These are phyloP conservation scores for Cicer pinnatifidum DNA, from an alignment of 306 rosid genomes.

Conservation along the genomic window DNA sequence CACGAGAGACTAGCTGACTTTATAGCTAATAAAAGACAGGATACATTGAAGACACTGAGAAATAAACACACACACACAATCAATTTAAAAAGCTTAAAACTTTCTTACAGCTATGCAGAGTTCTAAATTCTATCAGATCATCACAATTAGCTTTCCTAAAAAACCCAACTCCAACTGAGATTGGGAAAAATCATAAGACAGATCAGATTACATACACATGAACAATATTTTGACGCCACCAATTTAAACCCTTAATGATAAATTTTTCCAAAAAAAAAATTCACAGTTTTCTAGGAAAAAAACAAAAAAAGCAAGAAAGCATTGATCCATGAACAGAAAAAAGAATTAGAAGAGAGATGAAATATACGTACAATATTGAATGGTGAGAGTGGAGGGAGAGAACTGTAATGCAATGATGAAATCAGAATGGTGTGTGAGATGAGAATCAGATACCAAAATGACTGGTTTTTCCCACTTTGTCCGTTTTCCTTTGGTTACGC, in stretches of 20 bases:
- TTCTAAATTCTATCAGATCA: slow-evolving; percentile 31
- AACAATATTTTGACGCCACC: neutral
- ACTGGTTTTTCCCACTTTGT: neutral
- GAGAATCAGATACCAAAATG: neutral
- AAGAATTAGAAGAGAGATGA: slow-evolving; percentile 5
- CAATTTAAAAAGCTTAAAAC: slow-evolving; percentile 14
- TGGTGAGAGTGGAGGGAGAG: slow-evolving; percentile 27
- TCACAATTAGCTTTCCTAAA: slow-evolving; percentile 4
- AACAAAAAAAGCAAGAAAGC: neutral
- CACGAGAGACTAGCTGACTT: neutral
- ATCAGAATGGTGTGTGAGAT: slow-evolving; percentile 6
- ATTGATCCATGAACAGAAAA: neutral
- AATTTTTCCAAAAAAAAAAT: neutral
- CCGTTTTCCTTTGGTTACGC: neutral
- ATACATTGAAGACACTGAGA: slow-evolving; percentile 11
- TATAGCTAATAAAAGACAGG: neutral
- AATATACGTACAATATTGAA: neutral
- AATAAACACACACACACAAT: neutral
- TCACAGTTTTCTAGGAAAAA: neutral
- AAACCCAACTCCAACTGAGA: slow-evolving; percentile 14
- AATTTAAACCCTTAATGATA: neutral
- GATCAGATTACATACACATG: neutral
- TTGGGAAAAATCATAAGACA: neutral
- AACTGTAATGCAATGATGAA: slow-evolving; percentile 1
- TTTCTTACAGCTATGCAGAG: neutral